Evolutionary conservation across 306 rosid species (phyloP), one percentile per base, ranked within the genome.

Genomic region (Medicago ruthenica): DNA sequence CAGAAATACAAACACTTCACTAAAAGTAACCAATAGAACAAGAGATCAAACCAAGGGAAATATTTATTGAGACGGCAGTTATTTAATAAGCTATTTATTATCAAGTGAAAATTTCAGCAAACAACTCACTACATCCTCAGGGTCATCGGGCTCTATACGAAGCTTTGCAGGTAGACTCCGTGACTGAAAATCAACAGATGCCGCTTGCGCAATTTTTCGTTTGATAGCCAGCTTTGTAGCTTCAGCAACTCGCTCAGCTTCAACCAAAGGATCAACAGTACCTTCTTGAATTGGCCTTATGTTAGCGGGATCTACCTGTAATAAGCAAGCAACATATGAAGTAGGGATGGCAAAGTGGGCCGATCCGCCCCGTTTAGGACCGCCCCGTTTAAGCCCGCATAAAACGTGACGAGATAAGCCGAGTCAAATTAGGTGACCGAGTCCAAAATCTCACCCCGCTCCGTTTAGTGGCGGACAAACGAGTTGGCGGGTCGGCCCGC

Each of bases 141-240:
- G 92, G 83, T 95, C 99, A 63, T 89, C 89, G 7, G 97, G 91
- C 71, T 92, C 99, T 81, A 92, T 90, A 21, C 93, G 97, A 75
- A 95, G 99, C 80, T 92, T 95, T 58, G 99, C 79, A 18, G 99
- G 99, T 67, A 92, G 50, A 83, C 79, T 92, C 67, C 96, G 86
- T 10, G 97, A 89, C 70, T 95, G 97, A 63, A 89, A 75, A 75
- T 89, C 99, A 67, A 92, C 72, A 70, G 97, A 89, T 75, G 88
- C 97, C 67, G 99, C 96, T 81, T 90, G 97, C 0, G 92, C 96
- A 81, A 95, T 92, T 85, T 95, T 95, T 55, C 97, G 89, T 80
- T 92, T 92, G 76, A 95, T 89, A 64, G 97, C 97, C 83, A 89
- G 97, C 68, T 95, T 95, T 74, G 99, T 95, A 62, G 97, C 98